phyloP scores from a whole-genome alignment of 2,329 filamentous ascomycete species.

The Magnaporthales sp. region DNA sequence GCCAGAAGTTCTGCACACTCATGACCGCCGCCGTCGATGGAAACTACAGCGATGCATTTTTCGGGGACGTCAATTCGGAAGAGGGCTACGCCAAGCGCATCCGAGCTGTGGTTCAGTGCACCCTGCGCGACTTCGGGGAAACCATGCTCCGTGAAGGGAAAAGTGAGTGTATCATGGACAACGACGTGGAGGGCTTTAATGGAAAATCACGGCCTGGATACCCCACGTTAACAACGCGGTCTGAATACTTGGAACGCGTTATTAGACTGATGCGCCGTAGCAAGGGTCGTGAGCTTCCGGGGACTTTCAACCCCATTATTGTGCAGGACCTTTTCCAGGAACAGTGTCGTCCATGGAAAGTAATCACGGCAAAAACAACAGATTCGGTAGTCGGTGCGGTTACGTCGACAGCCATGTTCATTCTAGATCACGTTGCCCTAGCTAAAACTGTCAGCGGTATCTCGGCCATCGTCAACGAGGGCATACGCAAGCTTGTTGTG shows the following conservation, averaged over 20 bases:
- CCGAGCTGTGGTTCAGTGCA: slow-evolving; percentile 43
- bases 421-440: slow-evolving; percentile 14
- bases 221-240: neutral
- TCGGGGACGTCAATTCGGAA: slow-evolving; percentile 10
- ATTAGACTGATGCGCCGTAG: slow-evolving; percentile 16
- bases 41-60: slow-evolving; percentile 17
- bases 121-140: slow-evolving; percentile 35
- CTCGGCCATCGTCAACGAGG: slow-evolving; percentile 11
- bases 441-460: slow-evolving; percentile 13
- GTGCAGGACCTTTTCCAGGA: slow-evolving; percentile 22
- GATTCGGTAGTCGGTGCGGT: slow-evolving; percentile 14
- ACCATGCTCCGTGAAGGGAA: slow-evolving; percentile 33
- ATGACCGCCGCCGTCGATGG: slow-evolving; percentile 19
- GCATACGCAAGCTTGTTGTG: slow-evolving; percentile 13
- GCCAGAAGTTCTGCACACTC: slow-evolving; percentile 15
- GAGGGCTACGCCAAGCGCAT: slow-evolving; percentile 33
- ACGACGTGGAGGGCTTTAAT: neutral
- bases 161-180: slow-evolving; percentile 22
- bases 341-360: slow-evolving; percentile 22
- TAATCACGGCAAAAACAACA: slow-evolving; percentile 10
- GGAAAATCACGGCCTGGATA: no score
- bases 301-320: slow-evolving; percentile 25
- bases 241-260: slow-evolving; percentile 15
- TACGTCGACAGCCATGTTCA: slow-evolving; percentile 8
- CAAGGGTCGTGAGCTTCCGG: slow-evolving; percentile 25